These are phyloP conservation scores for Fusarium guadeloupense DNA, from an alignment of 2,329 filamentous ascomycete species.

Conservation along the genomic window DNA sequence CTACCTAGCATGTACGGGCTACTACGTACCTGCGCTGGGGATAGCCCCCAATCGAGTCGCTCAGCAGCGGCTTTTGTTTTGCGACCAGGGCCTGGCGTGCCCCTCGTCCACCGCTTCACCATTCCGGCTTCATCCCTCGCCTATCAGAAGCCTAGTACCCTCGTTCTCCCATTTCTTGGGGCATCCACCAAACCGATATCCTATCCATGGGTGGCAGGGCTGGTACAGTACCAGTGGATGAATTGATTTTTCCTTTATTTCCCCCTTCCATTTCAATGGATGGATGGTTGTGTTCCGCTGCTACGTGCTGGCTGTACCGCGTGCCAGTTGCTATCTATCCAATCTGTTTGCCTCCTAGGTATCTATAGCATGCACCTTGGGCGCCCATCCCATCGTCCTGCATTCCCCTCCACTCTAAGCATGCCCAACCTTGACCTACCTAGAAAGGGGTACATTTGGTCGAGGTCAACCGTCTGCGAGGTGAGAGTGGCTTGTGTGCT, in stretches of 20 bases:
- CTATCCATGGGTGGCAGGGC: conserved; percentile 26
- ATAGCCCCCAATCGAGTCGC: conserved; percentile 27
- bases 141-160: conserved; percentile 34
- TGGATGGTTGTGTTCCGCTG: conserved; percentile 1
- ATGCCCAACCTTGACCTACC: conserved; percentile 22
- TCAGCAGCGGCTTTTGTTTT: conserved; percentile 23
- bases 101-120: conserved; percentile 35
- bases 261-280: conserved; percentile 1
- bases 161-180: conserved; percentile 36
- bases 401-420: conserved; percentile 30
- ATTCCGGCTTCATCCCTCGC: conserved; percentile 38
- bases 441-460: conserved; percentile 14
- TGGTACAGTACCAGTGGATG: conserved; percentile 20
- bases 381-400: conserved; percentile 28
- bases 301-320: neutral
- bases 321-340: too few relatives aligned
- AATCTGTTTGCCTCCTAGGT: too few relatives aligned
- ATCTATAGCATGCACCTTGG: neutral
- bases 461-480: conserved; percentile 25
- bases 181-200: conserved; percentile 33
- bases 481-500: conserved; percentile 34
- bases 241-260: conserved; percentile 5
- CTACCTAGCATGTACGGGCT: too few relatives aligned
- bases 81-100: conserved; percentile 30
- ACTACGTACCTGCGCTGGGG: neutral